Evolutionary conservation across 2,329 filamentous ascomycete species (phyloP).

Genomic region (Aspergillus eucalypticola): DNA sequence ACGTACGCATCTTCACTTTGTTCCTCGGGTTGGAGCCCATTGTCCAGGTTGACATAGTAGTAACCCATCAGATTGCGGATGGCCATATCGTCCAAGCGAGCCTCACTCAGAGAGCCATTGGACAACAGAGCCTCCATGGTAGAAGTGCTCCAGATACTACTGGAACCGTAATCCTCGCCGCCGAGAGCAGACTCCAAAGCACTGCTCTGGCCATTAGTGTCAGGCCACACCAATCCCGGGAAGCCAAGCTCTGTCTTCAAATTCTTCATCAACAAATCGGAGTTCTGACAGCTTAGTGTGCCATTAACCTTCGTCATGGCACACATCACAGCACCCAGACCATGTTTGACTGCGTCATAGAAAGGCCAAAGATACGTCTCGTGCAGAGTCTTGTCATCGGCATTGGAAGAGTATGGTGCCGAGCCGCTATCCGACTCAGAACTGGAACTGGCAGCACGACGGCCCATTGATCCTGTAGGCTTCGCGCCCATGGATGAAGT

Average conservation of each 20-base stretch:
- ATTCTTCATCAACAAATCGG: slow-evolving; percentile 11
- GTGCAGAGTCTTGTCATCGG: slow-evolving; percentile 16
- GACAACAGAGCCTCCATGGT: slow-evolving; percentile 7
- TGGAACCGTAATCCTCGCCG: slow-evolving; percentile 11
- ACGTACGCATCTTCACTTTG: slow-evolving; percentile 3
- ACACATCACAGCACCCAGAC: slow-evolving; percentile 19
- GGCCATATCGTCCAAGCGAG: slow-evolving; percentile 50
- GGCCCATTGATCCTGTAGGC: not conserved
- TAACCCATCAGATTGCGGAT: slow-evolving; percentile 49
- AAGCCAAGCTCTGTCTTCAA: slow-evolving; percentile 20
- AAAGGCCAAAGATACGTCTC: slow-evolving; percentile 19
- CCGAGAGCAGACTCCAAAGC: slow-evolving; percentile 4
- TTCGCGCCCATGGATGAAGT: not conserved
- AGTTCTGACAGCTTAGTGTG: slow-evolving; percentile 12
- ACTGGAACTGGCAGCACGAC: not conserved
- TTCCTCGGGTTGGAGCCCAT: slow-evolving; percentile 2
- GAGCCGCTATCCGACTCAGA: not conserved
- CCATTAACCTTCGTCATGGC: slow-evolving; percentile 17
- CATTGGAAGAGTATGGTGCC: slow-evolving; percentile 16
- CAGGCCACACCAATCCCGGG: slow-evolving; percentile 16
- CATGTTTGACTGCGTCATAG: slow-evolving; percentile 15
- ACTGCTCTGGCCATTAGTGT: slow-evolving; percentile 12
- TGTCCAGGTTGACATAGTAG: slow-evolving; percentile 38
- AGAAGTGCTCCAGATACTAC: slow-evolving; percentile 7
- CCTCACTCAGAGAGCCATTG: slow-evolving; percentile 44